Base-by-base conservation (phyloP, 805 yeast genomes). In the Cephaloascus fragrans region DNA sequence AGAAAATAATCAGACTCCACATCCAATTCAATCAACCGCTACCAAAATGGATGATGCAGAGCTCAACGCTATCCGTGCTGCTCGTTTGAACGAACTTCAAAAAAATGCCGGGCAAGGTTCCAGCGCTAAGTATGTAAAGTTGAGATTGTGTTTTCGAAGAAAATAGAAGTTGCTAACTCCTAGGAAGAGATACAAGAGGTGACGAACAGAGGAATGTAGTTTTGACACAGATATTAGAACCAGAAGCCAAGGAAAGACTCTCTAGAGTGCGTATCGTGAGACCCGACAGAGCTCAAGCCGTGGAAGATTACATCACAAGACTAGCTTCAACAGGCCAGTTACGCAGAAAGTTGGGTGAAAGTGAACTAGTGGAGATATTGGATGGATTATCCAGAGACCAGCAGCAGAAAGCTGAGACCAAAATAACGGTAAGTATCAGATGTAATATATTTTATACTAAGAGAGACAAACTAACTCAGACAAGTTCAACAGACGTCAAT, bases 241-340 rank as follows among this genome's bases (percentile, higher is more conserved):
- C 90, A 9, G 75, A 72, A 38, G 98, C 97, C 1, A 71, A 94
- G 36, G 97, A 90, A 52, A 71, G 98, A 42, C 67, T 90, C 35
- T 76, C 89, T 16, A 69, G 98, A 42, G 94, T 90, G 16, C 67
- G 87, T 20, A 73, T 93, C 55, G 98, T 90, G 34, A 77, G 89
- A 52, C 94, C 94, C 2, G 97, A 93, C 39, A 69, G 97, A 41
- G 97, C 95, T 1, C 72, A 74, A 38, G 84, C 88, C 3, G 97
- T 88, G 12, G 97, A 90, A 51, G 78, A 80, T 44, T 77, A 90
- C 49, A 62, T 90, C 35, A 61, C 83, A 19, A 76, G 79, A 48
- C 61, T 90, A 56, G 83, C 80, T 6, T 76, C 78, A 43, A 71
- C 83, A 47, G 97, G 97, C 2, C 86, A 83, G 43, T 62, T 90